Evolutionary conservation across 2,329 filamentous ascomycete species (phyloP).

Genomic region (Seiridium unicorne): DNA sequence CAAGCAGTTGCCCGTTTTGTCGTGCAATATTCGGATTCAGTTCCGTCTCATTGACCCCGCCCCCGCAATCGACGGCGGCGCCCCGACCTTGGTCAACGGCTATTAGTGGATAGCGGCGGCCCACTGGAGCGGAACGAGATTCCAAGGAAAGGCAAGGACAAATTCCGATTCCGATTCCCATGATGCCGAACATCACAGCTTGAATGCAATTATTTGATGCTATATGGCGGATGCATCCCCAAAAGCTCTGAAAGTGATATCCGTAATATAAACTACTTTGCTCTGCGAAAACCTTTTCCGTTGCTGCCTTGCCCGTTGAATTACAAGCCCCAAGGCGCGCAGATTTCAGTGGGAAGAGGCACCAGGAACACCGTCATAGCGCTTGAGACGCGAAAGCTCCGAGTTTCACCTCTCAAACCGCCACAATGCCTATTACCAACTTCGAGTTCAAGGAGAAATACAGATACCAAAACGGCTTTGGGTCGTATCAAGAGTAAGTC

Average conservation of each 20-base stretch:
- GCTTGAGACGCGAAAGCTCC: neutral
- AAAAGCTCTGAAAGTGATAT: no score
- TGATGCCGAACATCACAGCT: neutral
- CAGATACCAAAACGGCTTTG: constrained; percentile 68
- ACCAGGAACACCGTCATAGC: neutral
- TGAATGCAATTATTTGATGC: no score
- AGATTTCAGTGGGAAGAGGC: neutral
- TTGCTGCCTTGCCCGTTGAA: no score
- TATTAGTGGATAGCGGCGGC: constrained; percentile 6
- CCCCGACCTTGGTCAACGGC: neutral
- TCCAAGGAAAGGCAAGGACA: neutral
- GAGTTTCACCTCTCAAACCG: neutral
- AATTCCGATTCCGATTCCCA: constrained; percentile 5
- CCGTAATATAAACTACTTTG: no score
- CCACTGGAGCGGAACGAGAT: constrained; percentile 2
- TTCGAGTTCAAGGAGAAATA: constrained; percentile 46
- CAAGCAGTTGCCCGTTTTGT: no score
- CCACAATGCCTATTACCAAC: constrained; percentile 31
- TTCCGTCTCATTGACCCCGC: neutral
- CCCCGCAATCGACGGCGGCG: neutral
- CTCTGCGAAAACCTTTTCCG: neutral
- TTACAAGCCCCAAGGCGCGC: no score
- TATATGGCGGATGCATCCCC: no score
- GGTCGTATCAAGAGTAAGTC: constrained; percentile 64
- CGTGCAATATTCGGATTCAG: no score